Evolutionary conservation across 345 rosid genomes (phyloP).

Genomic region (Crucihimalaya himalaica): DNA sequence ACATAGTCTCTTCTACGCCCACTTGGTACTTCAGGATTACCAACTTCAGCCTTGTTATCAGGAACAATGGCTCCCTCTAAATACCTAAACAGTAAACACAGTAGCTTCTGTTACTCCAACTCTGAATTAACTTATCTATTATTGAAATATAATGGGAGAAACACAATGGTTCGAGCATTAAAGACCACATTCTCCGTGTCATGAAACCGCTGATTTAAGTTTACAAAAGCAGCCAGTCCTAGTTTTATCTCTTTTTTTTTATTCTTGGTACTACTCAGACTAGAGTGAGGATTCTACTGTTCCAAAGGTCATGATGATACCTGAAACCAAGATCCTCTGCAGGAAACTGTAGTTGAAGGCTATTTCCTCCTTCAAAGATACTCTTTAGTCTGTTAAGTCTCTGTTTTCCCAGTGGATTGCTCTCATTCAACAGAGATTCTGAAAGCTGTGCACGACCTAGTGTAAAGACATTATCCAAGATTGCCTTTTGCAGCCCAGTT

Average conservation of each 20-base stretch:
- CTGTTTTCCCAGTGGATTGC: conserved; percentile 71
- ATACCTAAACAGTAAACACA: conserved; percentile 52
- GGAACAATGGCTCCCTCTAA: conserved; percentile 76
- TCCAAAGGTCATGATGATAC: conserved; percentile 42
- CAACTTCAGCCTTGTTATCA: conserved; percentile 39
- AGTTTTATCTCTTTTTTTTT: background rate
- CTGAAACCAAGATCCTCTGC: conserved; percentile 99
- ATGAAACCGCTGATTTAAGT: background rate
- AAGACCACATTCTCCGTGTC: background rate
- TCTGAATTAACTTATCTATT: background rate
- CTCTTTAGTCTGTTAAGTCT: conserved; percentile 72
- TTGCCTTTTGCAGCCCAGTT: conserved; percentile 62
- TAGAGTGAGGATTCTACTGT: conserved; percentile 3
- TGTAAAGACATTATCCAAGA: conserved; percentile 75
- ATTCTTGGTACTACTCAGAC: background rate
- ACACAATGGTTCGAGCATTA: conserved; percentile 9
- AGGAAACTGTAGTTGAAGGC: conserved; percentile 95
- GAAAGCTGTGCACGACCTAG: conserved; percentile 93
- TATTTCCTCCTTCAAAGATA: conserved; percentile 85
- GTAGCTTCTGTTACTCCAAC: conserved; percentile 12
- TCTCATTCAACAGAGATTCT: conserved; percentile 65
- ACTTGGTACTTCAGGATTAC: conserved; percentile 49
- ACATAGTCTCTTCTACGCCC: conserved; percentile 81
- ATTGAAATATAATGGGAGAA: conserved; percentile 2
- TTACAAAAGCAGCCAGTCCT: conserved; percentile 5